Evolutionary conservation across 2,329 filamentous ascomycete genomes (phyloP).

Genomic region (Plectosphaerella sp.): DNA sequence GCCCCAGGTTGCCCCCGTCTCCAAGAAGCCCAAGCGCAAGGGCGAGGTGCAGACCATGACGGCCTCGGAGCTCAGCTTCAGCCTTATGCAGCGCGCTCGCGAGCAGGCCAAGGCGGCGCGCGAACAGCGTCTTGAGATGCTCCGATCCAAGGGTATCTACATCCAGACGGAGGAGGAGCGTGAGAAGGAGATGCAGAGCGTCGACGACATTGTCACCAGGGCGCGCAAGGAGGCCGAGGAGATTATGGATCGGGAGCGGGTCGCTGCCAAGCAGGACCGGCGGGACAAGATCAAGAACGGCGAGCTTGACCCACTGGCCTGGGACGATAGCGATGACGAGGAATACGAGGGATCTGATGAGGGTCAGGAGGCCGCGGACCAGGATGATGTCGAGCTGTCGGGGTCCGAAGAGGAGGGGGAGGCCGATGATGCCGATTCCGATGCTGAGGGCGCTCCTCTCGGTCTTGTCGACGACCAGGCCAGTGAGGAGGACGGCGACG

Average conservation of each 20-base stretch:
- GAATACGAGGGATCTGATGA: constrained; percentile 37
- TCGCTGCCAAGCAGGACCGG: constrained; percentile 62
- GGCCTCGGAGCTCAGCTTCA: constrained; percentile 61
- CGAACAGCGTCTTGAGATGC: constrained; percentile 68
- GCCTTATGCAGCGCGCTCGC: constrained; percentile 66
- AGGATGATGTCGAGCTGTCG: constrained; percentile 35
- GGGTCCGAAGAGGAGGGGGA: constrained; percentile 35
- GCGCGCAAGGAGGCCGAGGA: constrained; percentile 76
- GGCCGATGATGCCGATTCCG: constrained; percentile 24
- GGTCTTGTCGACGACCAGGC: constrained; percentile 36
- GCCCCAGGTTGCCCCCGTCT: constrained; percentile 61
- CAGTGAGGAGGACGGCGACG: constrained; percentile 21
- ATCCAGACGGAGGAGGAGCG: constrained; percentile 85
- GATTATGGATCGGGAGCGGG: constrained; percentile 73
- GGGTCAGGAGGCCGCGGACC: constrained; percentile 34
- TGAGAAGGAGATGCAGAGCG: constrained; percentile 72
- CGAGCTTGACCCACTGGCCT: constrained; percentile 45
- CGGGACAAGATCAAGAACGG: constrained; percentile 36
- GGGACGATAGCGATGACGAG: constrained; percentile 52
- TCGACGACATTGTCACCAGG: constrained; percentile 84
- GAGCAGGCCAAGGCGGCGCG: constrained; percentile 76
- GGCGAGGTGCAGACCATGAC: constrained; percentile 57
- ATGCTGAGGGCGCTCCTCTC: constrained; percentile 21
- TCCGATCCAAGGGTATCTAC: constrained; percentile 74
- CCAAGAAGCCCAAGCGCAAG: constrained; percentile 35